Evolutionary conservation across 495 filamentous ascomycete species (phyloP), one percentile per base, ranked within the genome.

Genomic region (Trichoderma erinaceum): DNA sequence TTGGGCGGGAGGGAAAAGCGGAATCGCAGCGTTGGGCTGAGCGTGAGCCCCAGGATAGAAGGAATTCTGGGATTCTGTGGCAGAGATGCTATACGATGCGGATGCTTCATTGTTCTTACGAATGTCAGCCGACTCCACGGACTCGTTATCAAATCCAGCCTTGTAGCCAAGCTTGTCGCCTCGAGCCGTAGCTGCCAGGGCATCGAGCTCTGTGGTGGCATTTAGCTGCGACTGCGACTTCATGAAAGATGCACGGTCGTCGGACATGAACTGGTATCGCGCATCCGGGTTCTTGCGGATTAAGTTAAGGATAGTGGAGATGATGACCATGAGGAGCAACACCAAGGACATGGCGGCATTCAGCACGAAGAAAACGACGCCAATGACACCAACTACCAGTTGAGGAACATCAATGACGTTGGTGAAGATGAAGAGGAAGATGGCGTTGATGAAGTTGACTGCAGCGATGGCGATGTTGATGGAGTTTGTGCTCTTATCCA

Each of bases 401-500:
- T 86, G 84, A 73, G 93, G 93, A 69, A 93, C 90, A 72, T 90
- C 88, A 75, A 95, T 93, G 27, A 96, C 84, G 66, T 88, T 83
- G n/a, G 88, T 91, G 77, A 93, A 94, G 64, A 96, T 83, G 35
- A 96, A 80, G 10, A 96, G 81, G 81, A 95, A 93, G 76, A 96
- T 87, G 69, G 87, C 85, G 76, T 96, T 97, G 75, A 97, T 74
- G 75, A 98, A 96, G 79, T 97, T 98, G 74, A 97, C 81, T 38
- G 85, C 88, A 67, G 86, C 88, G 73, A 99, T 98, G 67, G 93
- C 83, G 70, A 99, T 97, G 81, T 98, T 98, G 85, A 96, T 96
- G 64, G 88, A 86, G 76, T 99, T 99, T 69, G 94, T 97, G 80
- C 93, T 95, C 86, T 97, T 98, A 82, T 99, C 95, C 95, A 99